Evolutionary conservation across 1,284 basidiomycete genomes (phyloP), one percentile per base, ranked within the genome.

Genomic region (Cutaneotrichosporon spelunceum): DNA sequence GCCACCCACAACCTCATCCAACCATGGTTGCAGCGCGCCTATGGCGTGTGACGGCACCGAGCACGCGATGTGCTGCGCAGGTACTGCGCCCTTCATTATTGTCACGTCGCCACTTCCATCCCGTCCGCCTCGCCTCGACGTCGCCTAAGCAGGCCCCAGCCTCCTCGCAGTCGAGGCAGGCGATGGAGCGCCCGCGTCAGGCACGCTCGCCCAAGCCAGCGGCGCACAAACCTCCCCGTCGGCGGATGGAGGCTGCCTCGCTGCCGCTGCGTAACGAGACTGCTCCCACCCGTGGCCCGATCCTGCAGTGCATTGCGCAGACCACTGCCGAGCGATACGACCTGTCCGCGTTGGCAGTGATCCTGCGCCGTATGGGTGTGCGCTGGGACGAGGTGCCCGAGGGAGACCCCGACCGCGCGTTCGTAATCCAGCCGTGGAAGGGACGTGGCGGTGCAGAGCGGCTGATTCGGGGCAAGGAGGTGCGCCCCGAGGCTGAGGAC

Each of bases 231-330:
- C 77, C 76, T 21, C 75, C 78, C 26, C 78, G 78, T 67, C 67
- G 77, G 11, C 71, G 78, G 33, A 68, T 79, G n/a, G 76, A 78
- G 64, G 77, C 77, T 19, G 76, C 75, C 10, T 79, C 77, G 11
- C 72, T 73, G 59, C 76, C 77, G 14, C 66, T 79, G 13, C 70
- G 78, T 45, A 75, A 75, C 59, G 73, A 71, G 23, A 69, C 73
- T 0, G 72, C 76, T 1, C 69, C 68, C 19, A 77, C 76, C 4
- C 71, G 78, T 11, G 77, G 78, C n/a, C 78, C 78, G 1, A 71
- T 78, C 13, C 64, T 79, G 30, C 74, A 76, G 53, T 79, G 77
- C 60, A 75, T 79, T 39, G 77, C 78, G n/a, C 78, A 79, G 65
- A 78, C 78, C 3, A 78, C 77, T 0, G 78, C 78, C 0, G 78